phyloP scores from a whole-genome alignment of 1,284 basidiomycete species.

The Moesziomyces antarcticus region DNA sequence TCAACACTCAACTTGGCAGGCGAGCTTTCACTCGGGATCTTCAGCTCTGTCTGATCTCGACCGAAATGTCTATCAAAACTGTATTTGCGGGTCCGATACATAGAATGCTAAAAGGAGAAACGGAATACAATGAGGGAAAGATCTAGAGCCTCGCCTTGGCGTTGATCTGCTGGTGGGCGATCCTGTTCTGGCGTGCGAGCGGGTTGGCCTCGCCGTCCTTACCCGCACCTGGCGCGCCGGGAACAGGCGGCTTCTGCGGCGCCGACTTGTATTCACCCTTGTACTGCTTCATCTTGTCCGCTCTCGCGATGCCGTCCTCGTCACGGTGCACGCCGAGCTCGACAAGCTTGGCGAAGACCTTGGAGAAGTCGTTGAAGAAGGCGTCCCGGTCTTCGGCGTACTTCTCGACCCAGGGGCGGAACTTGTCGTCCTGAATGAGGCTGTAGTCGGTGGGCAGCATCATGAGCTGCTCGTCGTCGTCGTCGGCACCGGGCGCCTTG shows the following conservation, averaged over 20 bases:
- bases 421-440: slow-evolving; percentile 62
- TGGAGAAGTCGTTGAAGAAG: slow-evolving; percentile 72
- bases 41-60: no score
- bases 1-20: no score
- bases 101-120: slow-evolving; percentile 8
- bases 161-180: slow-evolving; percentile 13
- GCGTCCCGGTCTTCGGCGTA: slow-evolving; percentile 72
- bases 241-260: slow-evolving; percentile 55
- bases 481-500: slow-evolving; percentile 63
- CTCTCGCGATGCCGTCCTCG: slow-evolving; percentile 62
- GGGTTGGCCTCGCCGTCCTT: slow-evolving; percentile 51
- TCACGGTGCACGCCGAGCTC: slow-evolving; percentile 67
- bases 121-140: not conserved
- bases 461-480: slow-evolving; percentile 71
- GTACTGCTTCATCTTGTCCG: slow-evolving; percentile 55
- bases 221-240: slow-evolving; percentile 46
- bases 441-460: slow-evolving; percentile 71
- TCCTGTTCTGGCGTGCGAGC: slow-evolving; percentile 41
- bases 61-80: slow-evolving; percentile 13
- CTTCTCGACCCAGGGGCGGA: slow-evolving; percentile 67
- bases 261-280: slow-evolving; percentile 63
- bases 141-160: slow-evolving; percentile 42
- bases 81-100: not conserved
- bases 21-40: no score
- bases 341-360: slow-evolving; percentile 68